These are phyloP conservation scores for Globisporangium sylvaticum DNA, from an alignment of 352 stramenopile species.

Conservation along the genomic window DNA sequence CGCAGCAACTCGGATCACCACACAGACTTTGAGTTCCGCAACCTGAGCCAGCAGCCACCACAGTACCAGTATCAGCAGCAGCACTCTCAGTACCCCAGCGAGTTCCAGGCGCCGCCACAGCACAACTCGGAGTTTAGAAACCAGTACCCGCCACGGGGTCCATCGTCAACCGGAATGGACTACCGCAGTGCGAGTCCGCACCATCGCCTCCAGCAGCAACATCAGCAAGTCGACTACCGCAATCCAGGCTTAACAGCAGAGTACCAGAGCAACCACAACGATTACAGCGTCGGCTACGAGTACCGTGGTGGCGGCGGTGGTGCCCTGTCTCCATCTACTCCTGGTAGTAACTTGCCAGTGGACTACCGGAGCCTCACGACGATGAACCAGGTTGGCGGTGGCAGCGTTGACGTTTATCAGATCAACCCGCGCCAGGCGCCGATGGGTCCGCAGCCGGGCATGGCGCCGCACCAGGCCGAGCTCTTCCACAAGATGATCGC, in stretches of 20 bases:
- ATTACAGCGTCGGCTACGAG: neutral
- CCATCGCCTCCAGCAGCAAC: neutral
- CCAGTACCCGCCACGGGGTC: neutral
- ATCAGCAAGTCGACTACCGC: neutral
- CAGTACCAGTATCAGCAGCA: neutral
- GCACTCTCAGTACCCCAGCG: neutral
- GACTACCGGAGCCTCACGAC: slow-evolving; percentile 3
- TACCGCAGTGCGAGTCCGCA: neutral
- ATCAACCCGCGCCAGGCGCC: neutral
- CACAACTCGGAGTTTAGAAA: neutral
- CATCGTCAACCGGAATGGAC: neutral
- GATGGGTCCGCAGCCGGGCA: slow-evolving; percentile 11
- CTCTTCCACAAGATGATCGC: slow-evolving; percentile 16
- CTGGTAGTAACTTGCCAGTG: neutral
- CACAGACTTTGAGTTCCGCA: slow-evolving; percentile 13
- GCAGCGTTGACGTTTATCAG: neutral
- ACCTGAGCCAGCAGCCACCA: slow-evolving; percentile 5
- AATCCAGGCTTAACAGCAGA: neutral
- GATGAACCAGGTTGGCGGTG: neutral
- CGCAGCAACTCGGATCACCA: neutral
- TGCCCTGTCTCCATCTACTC: neutral
- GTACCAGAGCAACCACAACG: neutral
- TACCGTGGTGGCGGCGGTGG: neutral
- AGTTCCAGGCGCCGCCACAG: neutral
- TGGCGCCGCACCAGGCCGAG: slow-evolving; percentile 11